These are phyloP conservation scores for Clavaria fumosa DNA, from an alignment of 768 basidiomycete genomes.

Conservation along the genomic window DNA sequence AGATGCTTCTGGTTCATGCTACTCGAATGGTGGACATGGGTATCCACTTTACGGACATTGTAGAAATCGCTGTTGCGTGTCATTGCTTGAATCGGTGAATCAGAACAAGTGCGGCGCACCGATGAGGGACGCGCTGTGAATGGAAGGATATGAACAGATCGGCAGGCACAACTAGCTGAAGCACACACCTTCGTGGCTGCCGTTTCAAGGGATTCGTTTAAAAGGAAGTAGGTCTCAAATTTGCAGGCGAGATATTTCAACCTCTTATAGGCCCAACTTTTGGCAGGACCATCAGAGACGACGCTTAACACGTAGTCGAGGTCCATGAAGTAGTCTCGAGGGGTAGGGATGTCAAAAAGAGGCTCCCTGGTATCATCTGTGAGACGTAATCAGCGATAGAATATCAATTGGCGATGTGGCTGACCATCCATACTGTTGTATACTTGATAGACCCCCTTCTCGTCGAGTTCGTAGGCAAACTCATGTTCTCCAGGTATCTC, in stretches of 20 bases:
- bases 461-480: constrained; percentile 61
- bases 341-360: constrained; percentile 62
- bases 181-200: constrained; percentile 85
- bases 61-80: constrained; percentile 74
- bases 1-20: constrained; percentile 99
- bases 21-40: constrained; percentile 96
- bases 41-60: constrained; percentile 96
- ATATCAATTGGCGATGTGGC: not conserved
- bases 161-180: not conserved
- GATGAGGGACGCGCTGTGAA: constrained; percentile 60
- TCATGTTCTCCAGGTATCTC: constrained; percentile 52
- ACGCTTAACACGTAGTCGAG: constrained; percentile 83
- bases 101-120: constrained; percentile 26
- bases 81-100: not conserved
- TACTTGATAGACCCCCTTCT: constrained; percentile 84
- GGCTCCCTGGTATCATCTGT: constrained; percentile 31
- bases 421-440: constrained; percentile 33
- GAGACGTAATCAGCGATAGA: not conserved
- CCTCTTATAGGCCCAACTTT: constrained; percentile 86
- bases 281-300: constrained; percentile 90
- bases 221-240: constrained; percentile 80
- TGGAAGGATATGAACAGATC: not conserved
- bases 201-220: constrained; percentile 89
- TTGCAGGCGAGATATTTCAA: constrained; percentile 87
- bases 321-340: constrained; percentile 93